Conservation (phyloP, 2,329 filamentous ascomycete species). For the Boeremia exigua region DNA sequence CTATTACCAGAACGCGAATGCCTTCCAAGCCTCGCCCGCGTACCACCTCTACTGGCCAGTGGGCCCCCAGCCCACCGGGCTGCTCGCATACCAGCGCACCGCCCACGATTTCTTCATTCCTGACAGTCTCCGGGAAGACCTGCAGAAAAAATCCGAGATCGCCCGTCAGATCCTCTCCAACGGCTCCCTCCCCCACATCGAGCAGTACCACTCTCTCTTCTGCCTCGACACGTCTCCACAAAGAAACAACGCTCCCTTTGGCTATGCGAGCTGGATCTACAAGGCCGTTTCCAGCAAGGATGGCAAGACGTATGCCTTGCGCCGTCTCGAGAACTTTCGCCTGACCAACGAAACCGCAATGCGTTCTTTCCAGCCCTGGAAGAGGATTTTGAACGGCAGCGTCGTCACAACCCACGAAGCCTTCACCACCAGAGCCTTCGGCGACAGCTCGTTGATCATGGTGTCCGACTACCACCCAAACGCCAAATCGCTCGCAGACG, state of each 20-base stretch:
- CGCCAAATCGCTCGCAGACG: slow-evolving; percentile 86
- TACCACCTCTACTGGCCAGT: slow-evolving; percentile 93
- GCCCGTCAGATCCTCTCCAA: slow-evolving; percentile 83
- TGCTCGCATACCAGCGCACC: slow-evolving; percentile 83
- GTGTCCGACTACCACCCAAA: slow-evolving; percentile 93
- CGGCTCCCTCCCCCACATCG: slow-evolving; percentile 75
- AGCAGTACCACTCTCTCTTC: slow-evolving; percentile 91
- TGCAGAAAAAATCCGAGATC: slow-evolving; percentile 87
- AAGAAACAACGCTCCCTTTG: slow-evolving; percentile 80
- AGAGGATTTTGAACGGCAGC: slow-evolving; percentile 78
- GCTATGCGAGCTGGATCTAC: slow-evolving; percentile 92
- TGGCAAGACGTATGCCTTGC: slow-evolving; percentile 84
- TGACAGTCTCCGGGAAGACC: slow-evolving; percentile 83
- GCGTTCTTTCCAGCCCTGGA: slow-evolving; percentile 85
- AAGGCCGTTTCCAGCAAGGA: slow-evolving; percentile 91
- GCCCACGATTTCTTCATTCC: slow-evolving; percentile 92
- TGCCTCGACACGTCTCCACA: slow-evolving; percentile 83
- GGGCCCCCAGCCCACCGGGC: slow-evolving; percentile 79
- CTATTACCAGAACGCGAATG: slow-evolving; percentile 68
- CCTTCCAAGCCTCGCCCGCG: slow-evolving; percentile 60
- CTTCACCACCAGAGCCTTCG: slow-evolving; percentile 91
- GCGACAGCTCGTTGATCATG: slow-evolving; percentile 92
- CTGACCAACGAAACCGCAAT: slow-evolving; percentile 90
- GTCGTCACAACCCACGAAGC: slow-evolving; percentile 89
- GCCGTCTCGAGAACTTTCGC: slow-evolving; percentile 86